Base-by-base conservation (phyloP, 306 rosid genomes). In the Comarum palustre region DNA sequence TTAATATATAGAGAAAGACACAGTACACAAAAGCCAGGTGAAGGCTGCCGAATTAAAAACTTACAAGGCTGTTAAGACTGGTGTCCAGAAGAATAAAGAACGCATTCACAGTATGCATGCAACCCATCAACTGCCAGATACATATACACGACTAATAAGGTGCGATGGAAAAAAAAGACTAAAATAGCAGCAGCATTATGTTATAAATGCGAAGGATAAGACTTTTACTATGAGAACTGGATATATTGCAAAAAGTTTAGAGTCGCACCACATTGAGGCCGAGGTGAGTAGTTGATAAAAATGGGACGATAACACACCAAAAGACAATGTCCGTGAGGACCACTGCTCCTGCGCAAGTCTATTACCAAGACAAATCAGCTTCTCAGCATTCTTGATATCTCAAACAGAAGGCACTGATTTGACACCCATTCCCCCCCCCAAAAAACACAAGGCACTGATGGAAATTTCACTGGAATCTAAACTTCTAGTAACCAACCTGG, bases 341-440 rank as follows among this genome's bases (percentile, higher is more conserved):
- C 48, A 89, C 87, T 63, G 98, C 96, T 29, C 98, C 98, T 69
- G 93, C 96, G 31, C 91, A 83, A n/a, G 90, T 89, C 98, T 92
- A 85, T 71, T 61, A 71, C 62, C 62, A 59, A 36, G 75, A 50
- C 52, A 68, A 14, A 73, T 83, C 45, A 88, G 64, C 55, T 76
- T 68, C 45, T 38, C 19, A 11, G 17, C n/a, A 46, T 34, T 55
- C 46, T 43, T 17, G 19, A 38, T 51, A 47, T 50, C 63, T 76
- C 73, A 55, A 48, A 55, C 41, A 68, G 52, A 78, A 25, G 42
- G 12, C n/a, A n/a, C n/a, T n/a, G n/a, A n/a, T n/a, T n/a, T n/a
- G n/a, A n/a, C n/a, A n/a, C n/a, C n/a, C n/a, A n/a, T n/a, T n/a
- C n/a, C n/a, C n/a, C n/a, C n/a, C n/a, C n/a, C n/a, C n/a, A n/a